Percentiles rank a stretch among this genome's conserved stretches.
phyloP scores from a whole-genome alignment of 192 early-diverging fungal species.

The Hyaloraphidium curvatum region DNA sequence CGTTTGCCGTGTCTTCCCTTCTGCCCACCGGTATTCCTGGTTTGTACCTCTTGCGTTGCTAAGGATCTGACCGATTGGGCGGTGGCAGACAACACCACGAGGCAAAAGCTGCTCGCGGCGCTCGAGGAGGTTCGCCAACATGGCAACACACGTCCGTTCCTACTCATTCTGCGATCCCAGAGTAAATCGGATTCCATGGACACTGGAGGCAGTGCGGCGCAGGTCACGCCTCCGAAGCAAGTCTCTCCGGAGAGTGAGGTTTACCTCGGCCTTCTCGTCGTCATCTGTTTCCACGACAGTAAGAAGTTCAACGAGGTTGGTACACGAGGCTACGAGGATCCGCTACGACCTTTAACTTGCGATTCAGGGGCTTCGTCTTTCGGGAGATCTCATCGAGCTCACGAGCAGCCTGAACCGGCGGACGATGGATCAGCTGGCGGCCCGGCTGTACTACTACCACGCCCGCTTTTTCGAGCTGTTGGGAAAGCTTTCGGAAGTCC shows the following conservation, averaged over 20 bases:
- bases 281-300: conserved; percentile 67
- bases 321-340: background rate
- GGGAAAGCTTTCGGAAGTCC: conserved; percentile 45
- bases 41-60: background rate
- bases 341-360: background rate
- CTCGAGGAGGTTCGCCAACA: background rate
- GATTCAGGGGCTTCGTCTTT: conserved; percentile 41
- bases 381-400: conserved; percentile 38
- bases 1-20: background rate
- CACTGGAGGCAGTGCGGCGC: conserved; percentile 12
- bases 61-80: background rate
- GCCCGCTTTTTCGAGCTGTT: conserved; percentile 73
- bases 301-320: conserved; percentile 41
- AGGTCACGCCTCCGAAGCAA: conserved; percentile 4
- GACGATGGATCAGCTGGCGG: conserved; percentile 74
- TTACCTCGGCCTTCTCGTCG: conserved; percentile 60
- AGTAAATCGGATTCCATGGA: conserved; percentile 23
- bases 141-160: too few species aligned
- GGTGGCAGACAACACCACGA: background rate
- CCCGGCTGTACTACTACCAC: conserved; percentile 85
- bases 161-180: background rate
- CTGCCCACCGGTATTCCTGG: background rate
- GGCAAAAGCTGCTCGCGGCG: conserved; percentile 4
- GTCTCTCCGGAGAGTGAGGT: conserved; percentile 64
- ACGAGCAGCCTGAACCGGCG: conserved; percentile 59